Conservation (phyloP, 805 yeast species). For the Zygoascus bituminiphila region DNA sequence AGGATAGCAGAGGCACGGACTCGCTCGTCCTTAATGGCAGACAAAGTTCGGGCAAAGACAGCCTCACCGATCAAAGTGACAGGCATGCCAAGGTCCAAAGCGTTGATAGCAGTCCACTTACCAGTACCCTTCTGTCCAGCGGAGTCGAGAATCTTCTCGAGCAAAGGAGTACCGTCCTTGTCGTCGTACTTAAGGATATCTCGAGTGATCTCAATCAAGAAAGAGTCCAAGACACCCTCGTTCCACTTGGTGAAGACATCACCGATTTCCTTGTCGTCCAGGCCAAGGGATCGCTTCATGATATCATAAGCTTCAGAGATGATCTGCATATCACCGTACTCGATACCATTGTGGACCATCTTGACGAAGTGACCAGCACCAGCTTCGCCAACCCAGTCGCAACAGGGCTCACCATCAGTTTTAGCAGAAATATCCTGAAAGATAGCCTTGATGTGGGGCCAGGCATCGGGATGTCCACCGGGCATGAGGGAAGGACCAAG, state of each 20-base stretch:
- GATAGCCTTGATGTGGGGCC: constrained; percentile 97
- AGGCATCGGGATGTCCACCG: constrained; percentile 96
- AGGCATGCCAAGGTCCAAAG: constrained; percentile 96
- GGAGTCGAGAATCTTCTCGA: constrained; percentile 91
- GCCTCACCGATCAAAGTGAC: constrained; percentile 98
- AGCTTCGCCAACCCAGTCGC: constrained; percentile 99
- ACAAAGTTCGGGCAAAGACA: constrained; percentile 91
- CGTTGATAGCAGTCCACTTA: constrained; percentile 99
- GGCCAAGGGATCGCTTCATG: constrained; percentile 88
- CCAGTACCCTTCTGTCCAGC: constrained; percentile 99
- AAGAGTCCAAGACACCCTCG: constrained; percentile 94
- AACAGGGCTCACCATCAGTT: constrained; percentile 97
- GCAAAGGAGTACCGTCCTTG: constrained; percentile 83
- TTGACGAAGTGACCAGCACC: constrained; percentile 99
- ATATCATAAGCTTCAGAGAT: constrained; percentile 96
- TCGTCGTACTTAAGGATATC: constrained; percentile 88
- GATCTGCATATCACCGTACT: constrained; percentile 99
- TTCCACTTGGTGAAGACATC: constrained; percentile 91
- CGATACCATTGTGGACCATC: constrained; percentile 99
- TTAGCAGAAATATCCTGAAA: constrained; percentile 96
- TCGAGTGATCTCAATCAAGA: constrained; percentile 93
- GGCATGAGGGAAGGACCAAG: constrained; percentile 99
- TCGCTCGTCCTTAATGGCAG: constrained; percentile 90
- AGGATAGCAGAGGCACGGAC: constrained; percentile 70
- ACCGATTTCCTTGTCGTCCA: constrained; percentile 85